Percentiles rank a stretch among this genome's conserved stretches.
Conservation (phyloP, 176 grass and related monocot genomes). For the Oryza australiensis region DNA sequence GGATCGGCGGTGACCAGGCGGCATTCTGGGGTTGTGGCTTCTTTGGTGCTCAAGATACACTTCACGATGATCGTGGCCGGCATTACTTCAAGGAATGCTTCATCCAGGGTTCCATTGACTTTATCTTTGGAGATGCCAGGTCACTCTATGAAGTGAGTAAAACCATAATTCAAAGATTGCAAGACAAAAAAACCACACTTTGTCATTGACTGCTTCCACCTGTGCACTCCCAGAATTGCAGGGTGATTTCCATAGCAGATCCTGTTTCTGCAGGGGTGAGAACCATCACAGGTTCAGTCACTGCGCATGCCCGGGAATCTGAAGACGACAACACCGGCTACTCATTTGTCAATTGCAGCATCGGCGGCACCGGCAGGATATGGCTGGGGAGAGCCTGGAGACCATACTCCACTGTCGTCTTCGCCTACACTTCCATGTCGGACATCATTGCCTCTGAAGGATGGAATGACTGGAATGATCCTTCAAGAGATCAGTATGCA, state of each 20-base stretch:
- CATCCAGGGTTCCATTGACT: slow-evolving; percentile 84
- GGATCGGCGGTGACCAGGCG: slow-evolving; percentile 61
- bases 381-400: slow-evolving; percentile 86
- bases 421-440: slow-evolving; percentile 72
- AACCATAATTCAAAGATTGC: background rate
- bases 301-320: slow-evolving; percentile 56
- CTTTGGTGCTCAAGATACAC: slow-evolving; percentile 85
- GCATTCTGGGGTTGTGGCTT: slow-evolving; percentile 88
- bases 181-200: background rate
- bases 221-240: slow-evolving; percentile 55
- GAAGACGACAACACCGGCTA: slow-evolving; percentile 70
- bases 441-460: slow-evolving; percentile 72
- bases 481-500: slow-evolving; percentile 70
- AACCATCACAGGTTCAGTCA: slow-evolving; percentile 61
- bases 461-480: slow-evolving; percentile 87
- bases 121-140: slow-evolving; percentile 86
- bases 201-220: slow-evolving; percentile 14
- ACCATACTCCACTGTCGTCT: slow-evolving; percentile 68
- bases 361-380: slow-evolving; percentile 66
- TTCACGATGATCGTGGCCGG: slow-evolving; percentile 70
- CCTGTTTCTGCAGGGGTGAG: slow-evolving; percentile 61
- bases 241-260: slow-evolving; percentile 73
- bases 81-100: slow-evolving; percentile 94
- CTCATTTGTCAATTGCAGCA: slow-evolving; percentile 67
- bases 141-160: slow-evolving; percentile 74